Evolutionary conservation across 2,329 filamentous ascomycete genomes (phyloP).

Genomic region (Trichoderma cornu-damae): DNA sequence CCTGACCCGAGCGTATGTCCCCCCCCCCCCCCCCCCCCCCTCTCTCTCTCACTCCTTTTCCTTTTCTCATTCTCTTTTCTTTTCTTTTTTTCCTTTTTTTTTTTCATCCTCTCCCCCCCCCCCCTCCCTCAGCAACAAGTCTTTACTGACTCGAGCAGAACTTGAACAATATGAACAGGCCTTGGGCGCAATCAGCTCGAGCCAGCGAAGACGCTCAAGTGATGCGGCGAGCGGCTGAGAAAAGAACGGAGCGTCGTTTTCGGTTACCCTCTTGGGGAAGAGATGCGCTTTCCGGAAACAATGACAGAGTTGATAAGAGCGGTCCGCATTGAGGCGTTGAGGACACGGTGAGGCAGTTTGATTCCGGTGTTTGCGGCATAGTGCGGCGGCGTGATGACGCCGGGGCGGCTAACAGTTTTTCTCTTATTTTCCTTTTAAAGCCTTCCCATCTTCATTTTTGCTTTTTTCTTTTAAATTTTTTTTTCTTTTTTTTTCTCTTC

Average conservation of each 20-base stretch:
- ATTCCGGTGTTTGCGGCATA: conserved; percentile 1
- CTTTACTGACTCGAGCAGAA: background rate
- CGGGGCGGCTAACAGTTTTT: background rate
- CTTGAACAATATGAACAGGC: conserved; percentile 27
- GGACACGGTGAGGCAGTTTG: background rate
- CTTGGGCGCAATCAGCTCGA: conserved; percentile 21
- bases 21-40: background rate
- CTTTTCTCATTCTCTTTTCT: background rate
- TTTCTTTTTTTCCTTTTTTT: background rate
- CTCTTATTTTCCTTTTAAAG: no score
- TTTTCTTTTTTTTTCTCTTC: background rate
- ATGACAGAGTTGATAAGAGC: background rate
- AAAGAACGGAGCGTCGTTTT: conserved; percentile 24
- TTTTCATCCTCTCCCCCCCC: background rate
- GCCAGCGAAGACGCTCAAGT: conserved; percentile 30
- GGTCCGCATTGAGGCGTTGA: background rate
- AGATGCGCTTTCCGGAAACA: conserved; percentile 14
- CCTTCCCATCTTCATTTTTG: no score
- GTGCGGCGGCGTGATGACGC: conserved; percentile 14
- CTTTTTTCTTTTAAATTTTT: background rate
- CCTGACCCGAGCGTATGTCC: conserved; percentile 34
- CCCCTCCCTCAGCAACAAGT: background rate
- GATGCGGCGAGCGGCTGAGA: conserved; percentile 32
- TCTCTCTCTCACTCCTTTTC: background rate
- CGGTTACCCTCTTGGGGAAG: conserved; percentile 33